These are phyloP conservation scores for Leccinellum albellum DNA, from an alignment of 768 basidiomycete species.

Conservation along the genomic window DNA sequence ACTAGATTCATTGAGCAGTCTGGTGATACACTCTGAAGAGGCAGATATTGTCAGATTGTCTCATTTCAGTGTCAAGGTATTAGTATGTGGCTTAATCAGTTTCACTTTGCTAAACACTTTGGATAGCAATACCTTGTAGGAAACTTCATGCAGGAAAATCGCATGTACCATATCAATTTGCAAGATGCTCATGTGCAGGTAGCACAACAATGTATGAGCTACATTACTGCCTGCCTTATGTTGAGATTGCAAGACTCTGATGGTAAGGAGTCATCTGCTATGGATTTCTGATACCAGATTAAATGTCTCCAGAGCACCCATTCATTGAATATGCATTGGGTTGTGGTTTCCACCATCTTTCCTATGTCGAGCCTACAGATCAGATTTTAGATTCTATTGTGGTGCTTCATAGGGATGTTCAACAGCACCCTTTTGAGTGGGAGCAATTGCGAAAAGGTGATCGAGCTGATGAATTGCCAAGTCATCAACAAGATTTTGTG, in stretches of 20 bases:
- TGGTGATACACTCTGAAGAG: neutral
- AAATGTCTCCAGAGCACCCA: neutral
- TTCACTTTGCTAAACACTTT: neutral
- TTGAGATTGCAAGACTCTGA: neutral
- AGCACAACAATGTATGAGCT: neutral
- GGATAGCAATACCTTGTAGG: neutral
- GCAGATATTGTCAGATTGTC: neutral
- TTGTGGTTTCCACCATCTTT: neutral
- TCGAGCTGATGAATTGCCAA: accelerated
- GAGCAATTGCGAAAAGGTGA: neutral
- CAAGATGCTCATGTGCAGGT: neutral
- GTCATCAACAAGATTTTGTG: neutral
- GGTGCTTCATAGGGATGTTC: neutral
- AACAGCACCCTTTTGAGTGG: neutral
- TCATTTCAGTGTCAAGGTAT: neutral
- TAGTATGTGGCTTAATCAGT: accelerated
- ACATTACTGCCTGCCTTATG: neutral
- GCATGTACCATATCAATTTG: neutral
- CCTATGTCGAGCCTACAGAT: neutral
- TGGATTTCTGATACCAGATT: neutral
- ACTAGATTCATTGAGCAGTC: neutral
- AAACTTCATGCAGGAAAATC: neutral
- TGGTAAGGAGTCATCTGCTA: neutral
- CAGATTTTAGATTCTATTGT: neutral
- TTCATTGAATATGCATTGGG: neutral